Percentiles rank a stretch among this genome's conserved stretches.
Evolutionary conservation across 306 rosid genomes (phyloP).

Genomic region (Coriaria nepalensis): DNA sequence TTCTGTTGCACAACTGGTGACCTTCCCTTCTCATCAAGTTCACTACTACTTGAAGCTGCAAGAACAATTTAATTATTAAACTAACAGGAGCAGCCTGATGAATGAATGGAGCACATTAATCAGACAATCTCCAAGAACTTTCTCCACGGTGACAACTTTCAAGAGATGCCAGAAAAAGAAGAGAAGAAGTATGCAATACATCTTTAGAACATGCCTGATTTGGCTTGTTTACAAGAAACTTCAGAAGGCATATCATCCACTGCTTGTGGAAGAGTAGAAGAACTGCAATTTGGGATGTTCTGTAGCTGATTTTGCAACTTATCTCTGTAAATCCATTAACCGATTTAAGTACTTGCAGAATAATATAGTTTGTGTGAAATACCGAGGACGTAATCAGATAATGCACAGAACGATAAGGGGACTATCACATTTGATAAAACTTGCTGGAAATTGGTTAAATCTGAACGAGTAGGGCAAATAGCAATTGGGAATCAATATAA

Average conservation of each 20-base stretch:
- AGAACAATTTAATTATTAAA: constrained; percentile 1
- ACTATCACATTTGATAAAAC: too few species aligned
- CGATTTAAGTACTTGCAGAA: background rate
- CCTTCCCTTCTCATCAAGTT: constrained; percentile 70
- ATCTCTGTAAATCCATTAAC: constrained; percentile 27
- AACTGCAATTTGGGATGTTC: constrained; percentile 25
- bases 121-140: too few species aligned
- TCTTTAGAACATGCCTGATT: constrained; percentile 32
- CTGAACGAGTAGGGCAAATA: too few species aligned
- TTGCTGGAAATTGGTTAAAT: too few species aligned
- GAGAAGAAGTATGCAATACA: too few species aligned
- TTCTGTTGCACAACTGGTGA: constrained; percentile 81
- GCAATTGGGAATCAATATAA: too few species aligned
- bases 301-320: constrained; percentile 28
- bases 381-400: too few species aligned
- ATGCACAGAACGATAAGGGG: too few species aligned
- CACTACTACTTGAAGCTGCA: constrained; percentile 40
- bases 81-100: too few species aligned
- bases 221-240: constrained; percentile 42
- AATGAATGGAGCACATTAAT: too few species aligned
- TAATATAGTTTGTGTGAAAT: too few species aligned
- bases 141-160: too few species aligned
- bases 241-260: constrained; percentile 51
- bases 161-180: constrained; percentile 1
- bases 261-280: constrained; percentile 15